Evolutionary conservation across 371 early-diverging fungal genomes (phyloP), one percentile per base, ranked within the genome.

Genomic region (Gilbertella persicaria): DNA sequence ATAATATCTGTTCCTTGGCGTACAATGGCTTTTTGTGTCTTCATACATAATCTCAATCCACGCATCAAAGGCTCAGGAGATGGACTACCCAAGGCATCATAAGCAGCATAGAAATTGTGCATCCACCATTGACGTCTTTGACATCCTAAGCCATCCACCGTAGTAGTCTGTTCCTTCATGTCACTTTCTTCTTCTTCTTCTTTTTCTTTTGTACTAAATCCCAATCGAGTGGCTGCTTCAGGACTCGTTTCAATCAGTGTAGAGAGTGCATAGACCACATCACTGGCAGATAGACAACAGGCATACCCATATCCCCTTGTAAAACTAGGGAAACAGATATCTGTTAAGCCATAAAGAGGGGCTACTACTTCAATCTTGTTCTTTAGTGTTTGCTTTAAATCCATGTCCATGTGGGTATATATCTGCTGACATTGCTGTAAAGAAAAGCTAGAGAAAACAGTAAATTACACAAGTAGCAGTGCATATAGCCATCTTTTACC

Each of bases 351-450:
- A 73, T 87, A 95, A 37, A 85, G 75, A 0, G 90, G 87, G 2
- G 93, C 90, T 1, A 92, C 78, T 5, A 71, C 61, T 36, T 79
- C 80, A 25, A 95, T 83, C 35, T 89, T 83, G 23, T 71, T 64
- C 33, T 74, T 68, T 14, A 95, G 70, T 37, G 79, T 79, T 46
- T 60, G 60, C 44, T 91, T 91, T 26, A 91, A 78, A 6, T 81
- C 78, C n/a, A 90, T 78, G 46, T 87, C 83, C 89, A 95, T 91
- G 57, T 92, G 89, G 35, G 83, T 68, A 74, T 85, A 94, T 23
- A 78, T 79, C 58, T 91, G 87, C 38, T 78, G 71, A 39, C 81
- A 80, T 59, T 91, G 84, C 49, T 85, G 68, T 17, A 87, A 67
- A 1, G 88, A 87, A 55, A 91, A 81, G 0, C 89, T 88, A 39